A percentile compares a stretch with the other conserved stretches of the same genome.
These are phyloP conservation scores for Xylaria sp. DNA, from an alignment of 2,329 filamentous ascomycete species.

Conservation along the genomic window DNA sequence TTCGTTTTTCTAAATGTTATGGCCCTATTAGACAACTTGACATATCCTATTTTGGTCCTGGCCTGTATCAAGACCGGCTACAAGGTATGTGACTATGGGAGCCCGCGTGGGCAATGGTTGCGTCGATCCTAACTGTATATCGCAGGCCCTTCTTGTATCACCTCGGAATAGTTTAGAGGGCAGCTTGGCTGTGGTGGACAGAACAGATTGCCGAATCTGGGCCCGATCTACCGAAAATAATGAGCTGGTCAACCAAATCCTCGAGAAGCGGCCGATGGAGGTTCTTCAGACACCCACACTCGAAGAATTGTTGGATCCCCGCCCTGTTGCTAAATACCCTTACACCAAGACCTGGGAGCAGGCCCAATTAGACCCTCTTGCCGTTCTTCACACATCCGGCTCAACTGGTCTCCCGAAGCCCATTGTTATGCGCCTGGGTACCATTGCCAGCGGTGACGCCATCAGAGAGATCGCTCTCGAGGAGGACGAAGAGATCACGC, in stretches of 20 bases:
- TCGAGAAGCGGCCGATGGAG: conserved; percentile 41
- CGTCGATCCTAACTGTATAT: conserved; percentile 7
- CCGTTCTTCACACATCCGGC: conserved; percentile 43
- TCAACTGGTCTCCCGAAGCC: conserved; percentile 45
- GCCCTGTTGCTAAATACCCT: conserved; percentile 40
- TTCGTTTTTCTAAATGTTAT: conserved; percentile 24
- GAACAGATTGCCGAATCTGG: conserved; percentile 43
- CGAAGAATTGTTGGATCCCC: conserved; percentile 40
- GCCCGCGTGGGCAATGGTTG: not conserved
- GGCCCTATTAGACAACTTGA: conserved; percentile 38
- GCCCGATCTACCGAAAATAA: conserved; percentile 37
- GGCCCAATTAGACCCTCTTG: conserved; percentile 40
- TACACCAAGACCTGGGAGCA: conserved; percentile 43
- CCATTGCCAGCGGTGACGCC: conserved; percentile 42
- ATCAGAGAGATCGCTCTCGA: conserved; percentile 42
- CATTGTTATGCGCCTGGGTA: conserved; percentile 43
- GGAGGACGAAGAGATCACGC: conserved; percentile 41
- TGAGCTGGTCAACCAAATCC: conserved; percentile 40
- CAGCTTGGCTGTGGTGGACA: conserved; percentile 40
- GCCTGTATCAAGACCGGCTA: conserved; percentile 44
- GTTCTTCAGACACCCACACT: conserved; percentile 39
- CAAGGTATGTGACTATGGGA: conserved; percentile 32
- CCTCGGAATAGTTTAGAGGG: conserved; percentile 43
- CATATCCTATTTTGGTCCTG: conserved; percentile 42
- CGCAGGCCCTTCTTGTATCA: conserved; percentile 42